Conservation (phyloP, 495 filamentous ascomycete species). For the Penicillium canescens region DNA sequence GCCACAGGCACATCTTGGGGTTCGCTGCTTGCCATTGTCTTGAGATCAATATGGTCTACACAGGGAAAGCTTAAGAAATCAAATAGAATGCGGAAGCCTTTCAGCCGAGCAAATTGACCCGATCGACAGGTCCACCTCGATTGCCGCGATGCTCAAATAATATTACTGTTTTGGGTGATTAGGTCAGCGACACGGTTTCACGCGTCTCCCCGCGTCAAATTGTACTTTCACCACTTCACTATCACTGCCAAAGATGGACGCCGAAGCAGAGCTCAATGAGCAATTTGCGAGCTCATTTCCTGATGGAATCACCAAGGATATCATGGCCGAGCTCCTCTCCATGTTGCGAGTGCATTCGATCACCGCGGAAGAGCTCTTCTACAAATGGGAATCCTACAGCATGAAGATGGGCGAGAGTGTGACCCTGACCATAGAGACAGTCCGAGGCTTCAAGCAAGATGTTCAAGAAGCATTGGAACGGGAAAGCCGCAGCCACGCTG, state of each 20-base stretch:
- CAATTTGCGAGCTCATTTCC: slow-evolving; percentile 59
- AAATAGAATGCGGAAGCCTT: background rate
- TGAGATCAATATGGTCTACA: background rate
- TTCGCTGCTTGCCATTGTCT: slow-evolving; percentile 5
- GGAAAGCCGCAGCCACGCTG: slow-evolving; percentile 60
- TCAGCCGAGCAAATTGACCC: background rate
- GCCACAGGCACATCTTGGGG: slow-evolving; percentile 1
- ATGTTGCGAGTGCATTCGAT: slow-evolving; percentile 82
- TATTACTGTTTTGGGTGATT: slow-evolving; percentile 23
- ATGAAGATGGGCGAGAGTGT: slow-evolving; percentile 88
- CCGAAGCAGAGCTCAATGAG: slow-evolving; percentile 62
- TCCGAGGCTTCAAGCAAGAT: slow-evolving; percentile 79
- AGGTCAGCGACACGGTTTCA: slow-evolving; percentile 24
- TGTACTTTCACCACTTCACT: slow-evolving; percentile 12
- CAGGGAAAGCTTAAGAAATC: background rate
- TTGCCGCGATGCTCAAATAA: slow-evolving; percentile 8
- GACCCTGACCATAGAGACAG: slow-evolving; percentile 65
- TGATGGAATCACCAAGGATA: slow-evolving; percentile 64
- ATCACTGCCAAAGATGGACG: slow-evolving; percentile 22
- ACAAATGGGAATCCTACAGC: slow-evolving; percentile 97
- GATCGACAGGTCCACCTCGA: slow-evolving; percentile 10
- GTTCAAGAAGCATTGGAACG: slow-evolving; percentile 82
- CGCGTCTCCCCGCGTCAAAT: slow-evolving; percentile 16
- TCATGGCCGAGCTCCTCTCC: slow-evolving; percentile 75
- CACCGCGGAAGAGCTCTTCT: slow-evolving; percentile 79